A percentile compares a stretch with the other conserved stretches of the same genome.
Evolutionary conservation across 2,329 filamentous ascomycete genomes (phyloP).

Genomic region (Clonostachys byssicola): DNA sequence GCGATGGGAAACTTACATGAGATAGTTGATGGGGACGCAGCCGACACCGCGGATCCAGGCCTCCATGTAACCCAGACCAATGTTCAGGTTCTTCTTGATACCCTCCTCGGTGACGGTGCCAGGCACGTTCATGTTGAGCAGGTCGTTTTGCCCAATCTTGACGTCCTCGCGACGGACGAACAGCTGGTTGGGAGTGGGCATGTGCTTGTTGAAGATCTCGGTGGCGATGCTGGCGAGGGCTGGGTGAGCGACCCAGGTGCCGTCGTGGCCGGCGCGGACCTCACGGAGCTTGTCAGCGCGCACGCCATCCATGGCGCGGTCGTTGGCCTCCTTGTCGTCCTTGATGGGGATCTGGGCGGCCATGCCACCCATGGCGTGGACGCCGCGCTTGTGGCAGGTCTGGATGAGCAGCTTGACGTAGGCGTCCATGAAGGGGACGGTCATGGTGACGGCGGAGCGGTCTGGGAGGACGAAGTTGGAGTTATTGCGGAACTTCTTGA

Average conservation of each 20-base stretch:
- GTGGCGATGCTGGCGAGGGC: conserved; percentile 83
- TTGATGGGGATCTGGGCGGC: conserved; percentile 99
- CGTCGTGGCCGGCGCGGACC: conserved; percentile 91
- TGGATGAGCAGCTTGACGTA: conserved; percentile 96
- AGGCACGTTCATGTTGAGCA: conserved; percentile 97
- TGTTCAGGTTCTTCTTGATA: conserved; percentile 96
- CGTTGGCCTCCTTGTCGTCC: conserved; percentile 85
- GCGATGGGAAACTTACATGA: conserved; percentile 64
- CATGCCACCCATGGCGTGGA: conserved; percentile 99
- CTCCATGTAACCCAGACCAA: conserved; percentile 97
- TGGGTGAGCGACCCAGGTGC: conserved; percentile 95
- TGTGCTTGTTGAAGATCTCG: conserved; percentile 95
- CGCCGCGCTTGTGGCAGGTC: conserved; percentile 92
- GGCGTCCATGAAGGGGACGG: conserved; percentile 94
- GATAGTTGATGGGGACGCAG: conserved; percentile 94
- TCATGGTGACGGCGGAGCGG: conserved; percentile 91
- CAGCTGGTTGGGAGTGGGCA: conserved; percentile 97
- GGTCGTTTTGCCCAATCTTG: conserved; percentile 77
- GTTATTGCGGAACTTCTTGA: conserved; percentile 99
- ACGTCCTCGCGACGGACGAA: conserved; percentile 90
- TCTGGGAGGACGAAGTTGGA: conserved; percentile 90
- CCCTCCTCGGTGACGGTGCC: conserved; percentile 89
- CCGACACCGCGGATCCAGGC: conserved; percentile 93
- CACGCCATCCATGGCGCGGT: conserved; percentile 89
- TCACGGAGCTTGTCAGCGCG: conserved; percentile 95